Percentiles rank a stretch among this genome's conserved stretches.
Conservation (phyloP, 2,329 filamentous ascomycete genomes). For the Pseudogymnoascus sp. region DNA sequence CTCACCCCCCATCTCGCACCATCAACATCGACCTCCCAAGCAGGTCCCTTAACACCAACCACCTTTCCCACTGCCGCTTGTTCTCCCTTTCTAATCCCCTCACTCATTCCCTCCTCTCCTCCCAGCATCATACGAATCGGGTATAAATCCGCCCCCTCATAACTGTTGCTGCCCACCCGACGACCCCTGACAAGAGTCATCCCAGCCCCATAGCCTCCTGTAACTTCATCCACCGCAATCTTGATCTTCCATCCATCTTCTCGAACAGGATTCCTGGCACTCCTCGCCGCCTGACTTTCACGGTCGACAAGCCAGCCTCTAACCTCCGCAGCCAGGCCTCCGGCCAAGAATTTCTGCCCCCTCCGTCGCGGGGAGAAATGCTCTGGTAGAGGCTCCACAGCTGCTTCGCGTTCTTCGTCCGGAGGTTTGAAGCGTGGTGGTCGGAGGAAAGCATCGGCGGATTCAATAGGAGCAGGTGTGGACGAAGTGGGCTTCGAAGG, state of each 20-base stretch:
- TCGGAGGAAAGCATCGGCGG: constrained; percentile 23
- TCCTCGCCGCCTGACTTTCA: constrained; percentile 15
- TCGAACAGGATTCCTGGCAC: constrained; percentile 17
- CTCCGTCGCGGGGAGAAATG: constrained; percentile 48
- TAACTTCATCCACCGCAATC: constrained; percentile 26
- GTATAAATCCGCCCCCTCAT: constrained; percentile 10
- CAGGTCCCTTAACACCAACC: constrained; percentile 28
- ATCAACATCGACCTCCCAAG: constrained; percentile 29
- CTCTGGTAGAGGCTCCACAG: constrained; percentile 38
- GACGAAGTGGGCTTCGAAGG: constrained; percentile 18
- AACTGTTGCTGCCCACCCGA: constrained; percentile 19
- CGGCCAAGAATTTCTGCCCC: constrained; percentile 41
- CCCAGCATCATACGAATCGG: constrained; percentile 26
- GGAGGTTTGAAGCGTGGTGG: constrained; percentile 29
- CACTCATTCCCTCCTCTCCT: constrained; percentile 22
- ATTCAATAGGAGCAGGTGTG: not conserved
- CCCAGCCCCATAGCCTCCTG: constrained; percentile 18
- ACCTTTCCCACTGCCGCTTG: constrained; percentile 22
- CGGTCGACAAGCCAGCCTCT: constrained; percentile 45
- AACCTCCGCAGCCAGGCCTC: constrained; percentile 43
- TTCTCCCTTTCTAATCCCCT: constrained; percentile 23
- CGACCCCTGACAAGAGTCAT: constrained; percentile 27
- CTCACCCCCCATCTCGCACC: constrained; percentile 30
- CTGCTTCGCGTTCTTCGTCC: constrained; percentile 14
- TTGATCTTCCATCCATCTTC: constrained; percentile 25